phyloP scores from a whole-genome alignment of 2,329 filamentous ascomycete genomes.

The Didymella sp. region DNA sequence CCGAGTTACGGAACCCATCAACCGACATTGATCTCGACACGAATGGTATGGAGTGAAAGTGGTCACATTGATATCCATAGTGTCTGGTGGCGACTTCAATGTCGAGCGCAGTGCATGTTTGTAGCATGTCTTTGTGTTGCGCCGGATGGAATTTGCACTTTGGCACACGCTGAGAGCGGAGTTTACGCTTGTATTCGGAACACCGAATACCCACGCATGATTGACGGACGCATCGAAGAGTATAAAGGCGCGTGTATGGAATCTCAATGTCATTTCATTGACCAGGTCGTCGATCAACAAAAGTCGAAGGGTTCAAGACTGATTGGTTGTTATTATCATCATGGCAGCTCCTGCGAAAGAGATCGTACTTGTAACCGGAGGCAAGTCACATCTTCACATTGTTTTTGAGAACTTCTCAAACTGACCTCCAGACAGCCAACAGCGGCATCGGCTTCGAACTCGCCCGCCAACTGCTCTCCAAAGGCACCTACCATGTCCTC shows the following conservation, averaged over 20 bases:
- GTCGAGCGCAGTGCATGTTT: background rate
- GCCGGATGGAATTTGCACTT: background rate
- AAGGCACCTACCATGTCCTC: conserved; percentile 46
- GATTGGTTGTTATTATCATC: too few relatives aligned
- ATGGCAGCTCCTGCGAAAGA: conserved; percentile 12
- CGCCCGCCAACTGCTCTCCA: conserved; percentile 49
- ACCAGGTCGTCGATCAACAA: background rate
- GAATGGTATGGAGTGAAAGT: background rate
- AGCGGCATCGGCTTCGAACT: conserved; percentile 60
- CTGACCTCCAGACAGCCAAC: conserved; percentile 35
- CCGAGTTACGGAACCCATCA: background rate
- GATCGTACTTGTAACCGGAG: conserved; percentile 12
- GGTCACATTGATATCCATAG: background rate
- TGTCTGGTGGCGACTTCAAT: background rate
- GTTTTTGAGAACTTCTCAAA: background rate
- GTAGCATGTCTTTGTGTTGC: background rate
- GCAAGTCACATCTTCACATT: background rate
- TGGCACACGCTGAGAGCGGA: background rate
- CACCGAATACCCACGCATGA: background rate
- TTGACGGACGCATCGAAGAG: background rate
- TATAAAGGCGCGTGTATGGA: background rate
- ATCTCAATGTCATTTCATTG: background rate
- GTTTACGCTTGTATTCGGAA: background rate
- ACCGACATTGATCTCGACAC: background rate
- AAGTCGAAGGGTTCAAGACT: background rate